Percentiles rank a stretch among this genome's conserved stretches.
Conservation (phyloP, 2,329 filamentous ascomycete species). For the Epichloe bromicola region DNA sequence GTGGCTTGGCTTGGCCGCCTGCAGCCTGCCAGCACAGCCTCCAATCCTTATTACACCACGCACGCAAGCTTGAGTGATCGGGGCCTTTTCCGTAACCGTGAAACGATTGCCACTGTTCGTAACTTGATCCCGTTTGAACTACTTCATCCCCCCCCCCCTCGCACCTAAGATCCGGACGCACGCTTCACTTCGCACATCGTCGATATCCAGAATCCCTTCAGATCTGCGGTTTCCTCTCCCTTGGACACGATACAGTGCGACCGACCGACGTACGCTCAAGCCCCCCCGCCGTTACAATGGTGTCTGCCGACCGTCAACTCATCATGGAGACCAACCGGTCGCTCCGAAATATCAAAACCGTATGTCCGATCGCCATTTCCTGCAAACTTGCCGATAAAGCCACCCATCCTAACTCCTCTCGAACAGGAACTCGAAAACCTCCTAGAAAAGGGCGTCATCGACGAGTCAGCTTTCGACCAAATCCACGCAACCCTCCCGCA, state of each 20-base stretch:
- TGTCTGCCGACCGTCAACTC: conserved; percentile 39
- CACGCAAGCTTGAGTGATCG: too few species aligned
- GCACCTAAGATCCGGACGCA: background rate
- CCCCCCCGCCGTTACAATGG: conserved; percentile 22
- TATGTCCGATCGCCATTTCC: conserved; percentile 18
- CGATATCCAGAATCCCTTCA: background rate
- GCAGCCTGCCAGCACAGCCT: too few species aligned
- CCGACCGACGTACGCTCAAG: too few species aligned
- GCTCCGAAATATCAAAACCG: conserved; percentile 76
- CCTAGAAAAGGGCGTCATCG: conserved; percentile 69
- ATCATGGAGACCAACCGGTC: conserved; percentile 68
- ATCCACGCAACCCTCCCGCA: conserved; percentile 64
- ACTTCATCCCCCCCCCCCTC: background rate
- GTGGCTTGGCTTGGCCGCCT: too few species aligned
- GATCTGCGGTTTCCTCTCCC: background rate
- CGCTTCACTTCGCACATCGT: background rate
- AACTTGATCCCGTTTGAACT: too few species aligned
- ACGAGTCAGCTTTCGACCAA: conserved; percentile 58
- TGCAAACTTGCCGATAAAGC: background rate
- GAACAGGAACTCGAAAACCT: conserved; percentile 79
- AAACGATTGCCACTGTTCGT: too few species aligned
- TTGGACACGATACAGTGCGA: too few species aligned
- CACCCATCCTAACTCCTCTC: background rate
- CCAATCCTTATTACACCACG: too few species aligned
- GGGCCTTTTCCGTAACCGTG: too few species aligned